These are phyloP conservation scores for Aureobasidium subglaciale DNA, from an alignment of 2,329 filamentous ascomycete genomes.

Conservation along the genomic window DNA sequence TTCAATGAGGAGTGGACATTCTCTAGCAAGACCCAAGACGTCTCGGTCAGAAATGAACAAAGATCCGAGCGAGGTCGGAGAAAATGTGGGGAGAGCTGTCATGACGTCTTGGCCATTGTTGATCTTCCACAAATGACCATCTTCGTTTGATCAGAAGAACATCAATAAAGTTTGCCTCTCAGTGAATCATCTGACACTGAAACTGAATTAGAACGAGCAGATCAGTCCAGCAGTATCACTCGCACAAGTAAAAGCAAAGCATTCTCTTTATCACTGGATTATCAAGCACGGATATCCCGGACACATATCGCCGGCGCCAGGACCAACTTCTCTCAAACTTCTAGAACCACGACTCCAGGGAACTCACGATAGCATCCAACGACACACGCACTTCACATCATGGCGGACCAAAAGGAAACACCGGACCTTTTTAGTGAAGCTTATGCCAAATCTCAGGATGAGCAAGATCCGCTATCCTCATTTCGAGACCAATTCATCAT, in stretches of 20 bases:
- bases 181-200: background rate
- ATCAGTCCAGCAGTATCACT: background rate
- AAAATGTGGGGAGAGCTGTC: slow-evolving; percentile 6
- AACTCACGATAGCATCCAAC: background rate
- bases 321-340: background rate
- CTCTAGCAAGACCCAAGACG: background rate
- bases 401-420: background rate
- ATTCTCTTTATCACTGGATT: background rate
- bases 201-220: too few relatives aligned
- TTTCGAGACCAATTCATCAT: slow-evolving; percentile 66
- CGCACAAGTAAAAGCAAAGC: background rate
- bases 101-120: slow-evolving; percentile 1
- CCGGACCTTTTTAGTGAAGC: slow-evolving; percentile 13
- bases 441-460: slow-evolving; percentile 25
- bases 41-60: background rate
- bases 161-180: background rate
- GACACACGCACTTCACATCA: background rate
- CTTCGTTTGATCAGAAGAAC: background rate
- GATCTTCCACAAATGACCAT: background rate
- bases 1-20: too few relatives aligned
- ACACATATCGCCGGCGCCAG: too few relatives aligned
- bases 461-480: slow-evolving; percentile 31
- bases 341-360: background rate
- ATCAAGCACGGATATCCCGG: background rate
- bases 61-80: background rate